Conservation (phyloP, 768 basidiomycete species). For the Agaricus subrufescens region DNA sequence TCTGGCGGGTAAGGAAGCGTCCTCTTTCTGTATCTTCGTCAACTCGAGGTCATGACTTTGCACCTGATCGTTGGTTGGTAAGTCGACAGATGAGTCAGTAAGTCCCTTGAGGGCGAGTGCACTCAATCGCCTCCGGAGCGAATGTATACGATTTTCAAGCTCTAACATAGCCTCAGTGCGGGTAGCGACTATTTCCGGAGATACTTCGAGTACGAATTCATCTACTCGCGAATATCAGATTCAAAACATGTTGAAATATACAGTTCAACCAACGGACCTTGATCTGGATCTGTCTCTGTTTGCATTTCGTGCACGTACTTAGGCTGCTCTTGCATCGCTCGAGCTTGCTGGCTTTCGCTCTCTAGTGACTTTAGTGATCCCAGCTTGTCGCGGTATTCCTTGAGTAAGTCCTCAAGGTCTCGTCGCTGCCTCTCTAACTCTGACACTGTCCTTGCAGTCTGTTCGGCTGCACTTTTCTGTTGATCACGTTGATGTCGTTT, state of each 20-base stretch:
- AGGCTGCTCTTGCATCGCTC: not conserved
- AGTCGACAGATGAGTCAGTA: slow-evolving; percentile 39
- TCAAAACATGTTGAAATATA: not conserved
- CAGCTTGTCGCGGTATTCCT: slow-evolving; percentile 3
- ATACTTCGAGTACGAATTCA: slow-evolving; percentile 47
- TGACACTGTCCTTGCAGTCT: slow-evolving; percentile 9
- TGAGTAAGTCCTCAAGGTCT: slow-evolving; percentile 6
- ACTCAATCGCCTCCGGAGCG: slow-evolving; percentile 55
- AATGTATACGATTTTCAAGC: slow-evolving; percentile 45
- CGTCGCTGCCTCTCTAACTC: slow-evolving; percentile 9
- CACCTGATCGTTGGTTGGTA: slow-evolving; percentile 50
- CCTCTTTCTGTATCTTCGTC: slow-evolving; percentile 37
- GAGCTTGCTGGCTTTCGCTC: not conserved
- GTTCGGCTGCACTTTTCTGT: slow-evolving; percentile 10
- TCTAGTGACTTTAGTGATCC: not conserved
- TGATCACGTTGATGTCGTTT: slow-evolving; percentile 17
- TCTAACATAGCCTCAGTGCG: slow-evolving; percentile 37
- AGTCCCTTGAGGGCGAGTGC: slow-evolving; percentile 56
- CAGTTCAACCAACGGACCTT: slow-evolving; percentile 9
- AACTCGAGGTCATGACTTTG: slow-evolving; percentile 45
- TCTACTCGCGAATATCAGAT: slow-evolving; percentile 31
- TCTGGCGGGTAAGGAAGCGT: slow-evolving; percentile 40
- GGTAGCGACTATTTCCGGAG: slow-evolving; percentile 25
- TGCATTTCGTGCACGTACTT: not conserved
- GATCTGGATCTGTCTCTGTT: not conserved